phyloP scores from a whole-genome alignment of 345 rosid genomes.

The Gossypium sturtianum region DNA sequence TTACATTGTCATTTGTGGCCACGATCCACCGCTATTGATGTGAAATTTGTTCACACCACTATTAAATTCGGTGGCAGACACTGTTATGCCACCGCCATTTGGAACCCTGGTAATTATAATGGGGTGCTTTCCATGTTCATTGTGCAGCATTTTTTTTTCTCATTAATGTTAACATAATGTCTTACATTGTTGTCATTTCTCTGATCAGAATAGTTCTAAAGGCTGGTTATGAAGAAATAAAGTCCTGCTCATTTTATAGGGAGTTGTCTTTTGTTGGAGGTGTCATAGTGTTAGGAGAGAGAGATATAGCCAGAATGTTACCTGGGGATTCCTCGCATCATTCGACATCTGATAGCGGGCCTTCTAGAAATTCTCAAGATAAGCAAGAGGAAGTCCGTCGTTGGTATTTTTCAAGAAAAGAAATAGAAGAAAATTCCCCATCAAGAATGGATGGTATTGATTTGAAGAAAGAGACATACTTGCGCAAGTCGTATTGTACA shows the following conservation, averaged over 20 bases:
- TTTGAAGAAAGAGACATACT: slow-evolving; percentile 87
- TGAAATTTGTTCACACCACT: too few species aligned
- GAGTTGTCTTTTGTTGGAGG: not conserved
- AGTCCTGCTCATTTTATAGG: slow-evolving; percentile 8
- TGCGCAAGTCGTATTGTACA: slow-evolving; percentile 95
- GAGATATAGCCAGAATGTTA: slow-evolving; percentile 38
- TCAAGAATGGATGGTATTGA: slow-evolving; percentile 85
- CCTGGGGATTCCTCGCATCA: slow-evolving; percentile 43
- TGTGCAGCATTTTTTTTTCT: not conserved
- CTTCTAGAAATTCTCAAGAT: slow-evolving; percentile 44
- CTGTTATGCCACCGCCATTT: too few species aligned
- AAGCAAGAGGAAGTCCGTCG: slow-evolving; percentile 53
- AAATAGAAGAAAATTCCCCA: slow-evolving; percentile 88
- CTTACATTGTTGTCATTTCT: not conserved
- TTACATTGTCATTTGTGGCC: too few species aligned
- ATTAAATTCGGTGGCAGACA: too few species aligned
- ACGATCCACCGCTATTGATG: too few species aligned
- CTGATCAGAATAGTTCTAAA: not conserved
- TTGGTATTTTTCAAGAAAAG: slow-evolving; percentile 88
- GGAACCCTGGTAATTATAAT: too few species aligned
- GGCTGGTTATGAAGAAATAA: slow-evolving; percentile 13
- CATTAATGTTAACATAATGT: not conserved
- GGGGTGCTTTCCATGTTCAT: not conserved
- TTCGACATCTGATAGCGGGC: slow-evolving; percentile 40
- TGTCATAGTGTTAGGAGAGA: slow-evolving; percentile 14